These are phyloP conservation scores for Coemansia nantahalensis DNA, from an alignment of 192 early-diverging fungal genomes.

Conservation along the genomic window DNA sequence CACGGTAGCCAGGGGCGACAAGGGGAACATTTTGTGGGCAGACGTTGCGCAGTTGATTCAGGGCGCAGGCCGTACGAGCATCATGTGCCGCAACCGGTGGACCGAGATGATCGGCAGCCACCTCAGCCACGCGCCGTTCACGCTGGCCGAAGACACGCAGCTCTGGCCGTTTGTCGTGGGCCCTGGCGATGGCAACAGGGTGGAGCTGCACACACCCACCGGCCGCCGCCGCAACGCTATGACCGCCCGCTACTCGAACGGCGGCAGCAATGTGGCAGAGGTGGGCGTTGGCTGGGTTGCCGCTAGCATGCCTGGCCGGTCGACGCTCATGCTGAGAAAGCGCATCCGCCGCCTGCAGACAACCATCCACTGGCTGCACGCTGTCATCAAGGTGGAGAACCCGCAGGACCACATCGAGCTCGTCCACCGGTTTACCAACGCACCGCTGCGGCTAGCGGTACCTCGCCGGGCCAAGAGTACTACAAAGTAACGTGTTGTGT, in stretches of 20 bases:
- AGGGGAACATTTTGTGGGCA: slow-evolving; percentile 19
- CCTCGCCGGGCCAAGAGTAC: neutral
- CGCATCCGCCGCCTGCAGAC: slow-evolving; percentile 11
- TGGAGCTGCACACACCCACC: neutral
- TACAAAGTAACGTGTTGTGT: too few relatives aligned
- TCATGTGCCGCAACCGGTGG: slow-evolving; percentile 14
- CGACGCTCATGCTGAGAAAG: neutral
- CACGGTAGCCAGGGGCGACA: neutral
- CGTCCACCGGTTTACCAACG: slow-evolving; percentile 23
- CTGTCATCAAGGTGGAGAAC: slow-evolving; percentile 7
- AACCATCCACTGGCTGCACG: slow-evolving; percentile 20
- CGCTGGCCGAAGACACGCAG: slow-evolving; percentile 14
- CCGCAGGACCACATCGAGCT: slow-evolving; percentile 18
- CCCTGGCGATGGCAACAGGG: too few relatives aligned
- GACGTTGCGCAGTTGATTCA: slow-evolving; percentile 8
- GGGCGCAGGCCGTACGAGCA: neutral
- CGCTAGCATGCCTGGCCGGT: slow-evolving; percentile 6
- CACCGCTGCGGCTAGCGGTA: slow-evolving; percentile 5
- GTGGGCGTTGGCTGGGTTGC: slow-evolving; percentile 25
- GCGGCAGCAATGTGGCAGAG: neutral
- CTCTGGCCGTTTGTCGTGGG: slow-evolving; percentile 22
- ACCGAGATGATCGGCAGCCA: slow-evolving; percentile 14
- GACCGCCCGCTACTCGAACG: slow-evolving; percentile 4
- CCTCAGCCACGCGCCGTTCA: slow-evolving; percentile 22
- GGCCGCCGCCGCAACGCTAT: neutral